phyloP scores from a whole-genome alignment of 371 early-diverging fungal species.

The Thermomucor indicae-seudaticae region DNA sequence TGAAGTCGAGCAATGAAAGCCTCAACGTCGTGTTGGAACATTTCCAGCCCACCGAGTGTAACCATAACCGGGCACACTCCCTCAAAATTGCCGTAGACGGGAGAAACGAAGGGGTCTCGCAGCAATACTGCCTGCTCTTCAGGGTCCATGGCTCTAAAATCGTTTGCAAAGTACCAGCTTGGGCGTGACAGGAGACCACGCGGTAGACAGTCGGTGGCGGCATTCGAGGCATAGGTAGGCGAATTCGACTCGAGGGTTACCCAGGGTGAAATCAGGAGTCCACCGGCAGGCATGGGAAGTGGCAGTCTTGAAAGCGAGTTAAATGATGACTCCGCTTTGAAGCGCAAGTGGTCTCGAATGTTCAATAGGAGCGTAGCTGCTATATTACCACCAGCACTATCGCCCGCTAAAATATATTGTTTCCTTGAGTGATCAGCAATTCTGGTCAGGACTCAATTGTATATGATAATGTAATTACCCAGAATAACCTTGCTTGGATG shows the following conservation, averaged over 20 bases:
- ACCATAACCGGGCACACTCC: slow-evolving; percentile 25
- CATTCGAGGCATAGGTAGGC: slow-evolving; percentile 11
- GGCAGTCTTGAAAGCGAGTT: slow-evolving; percentile 10
- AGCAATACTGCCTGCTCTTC: slow-evolving; percentile 7
- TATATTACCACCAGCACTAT: slow-evolving; percentile 37
- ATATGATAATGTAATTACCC: slow-evolving; percentile 11
- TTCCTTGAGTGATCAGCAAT: neutral
- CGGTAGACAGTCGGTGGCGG: slow-evolving; percentile 7
- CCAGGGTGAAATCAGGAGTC: slow-evolving; percentile 37
- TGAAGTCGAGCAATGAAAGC: slow-evolving; percentile 13
- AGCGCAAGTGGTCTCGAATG: slow-evolving; percentile 12
- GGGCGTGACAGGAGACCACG: neutral
- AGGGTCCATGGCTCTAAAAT: slow-evolving; percentile 1
- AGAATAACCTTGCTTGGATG: slow-evolving; percentile 23
- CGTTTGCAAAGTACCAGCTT: neutral
- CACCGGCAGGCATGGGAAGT: slow-evolving; percentile 17
- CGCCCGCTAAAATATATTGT: slow-evolving; percentile 21
- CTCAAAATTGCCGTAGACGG: slow-evolving; percentile 18
- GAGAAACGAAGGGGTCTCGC: slow-evolving; percentile 17
- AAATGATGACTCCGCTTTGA: neutral
- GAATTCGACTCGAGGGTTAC: slow-evolving; percentile 13
- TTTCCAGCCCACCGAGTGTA: slow-evolving; percentile 22
- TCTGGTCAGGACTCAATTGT: neutral
- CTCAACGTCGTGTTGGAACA: slow-evolving; percentile 25
- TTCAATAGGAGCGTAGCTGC: slow-evolving; percentile 12